Evolutionary conservation across 2,329 filamentous ascomycete species (phyloP).

Genomic region (Eutypella sp.): DNA sequence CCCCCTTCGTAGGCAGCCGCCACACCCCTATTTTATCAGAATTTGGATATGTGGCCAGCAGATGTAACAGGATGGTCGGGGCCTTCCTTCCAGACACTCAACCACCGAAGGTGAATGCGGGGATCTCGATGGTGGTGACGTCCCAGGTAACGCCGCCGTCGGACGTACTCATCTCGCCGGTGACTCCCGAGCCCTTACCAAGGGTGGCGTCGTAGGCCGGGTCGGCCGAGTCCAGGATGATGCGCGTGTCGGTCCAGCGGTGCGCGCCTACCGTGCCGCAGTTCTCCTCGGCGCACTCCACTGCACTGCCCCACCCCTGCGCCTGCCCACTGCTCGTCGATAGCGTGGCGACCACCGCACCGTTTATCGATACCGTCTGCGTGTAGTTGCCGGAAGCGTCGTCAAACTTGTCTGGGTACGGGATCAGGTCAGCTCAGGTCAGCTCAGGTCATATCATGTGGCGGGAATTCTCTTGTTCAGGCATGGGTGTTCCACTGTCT

Average conservation of each 20-base stretch:
- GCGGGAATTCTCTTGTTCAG: too few relatives aligned
- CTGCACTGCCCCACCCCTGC: constrained; percentile 15
- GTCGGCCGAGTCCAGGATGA: constrained; percentile 24
- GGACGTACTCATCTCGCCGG: constrained; percentile 32
- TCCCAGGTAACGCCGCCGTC: constrained; percentile 40
- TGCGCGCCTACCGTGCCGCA: constrained; percentile 37
- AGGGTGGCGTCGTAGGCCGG: constrained; percentile 34
- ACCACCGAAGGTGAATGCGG: constrained; percentile 21
- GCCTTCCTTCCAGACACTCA: too few relatives aligned
- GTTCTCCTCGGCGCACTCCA: constrained; percentile 31
- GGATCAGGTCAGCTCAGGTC: too few relatives aligned
- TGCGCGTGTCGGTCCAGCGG: constrained; percentile 34
- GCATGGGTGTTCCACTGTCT: too few relatives aligned
- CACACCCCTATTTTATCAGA: too few relatives aligned
- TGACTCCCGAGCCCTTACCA: constrained; percentile 32
- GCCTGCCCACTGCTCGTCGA: constrained; percentile 13
- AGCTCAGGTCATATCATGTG: too few relatives aligned
- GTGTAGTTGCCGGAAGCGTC: constrained; percentile 14
- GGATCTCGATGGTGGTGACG: constrained; percentile 33
- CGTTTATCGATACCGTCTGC: constrained; percentile 12
- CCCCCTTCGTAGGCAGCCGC: too few relatives aligned
- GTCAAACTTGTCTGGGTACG: constrained; percentile 15
- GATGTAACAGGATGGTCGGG: too few relatives aligned
- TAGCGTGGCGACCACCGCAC: constrained; percentile 10
- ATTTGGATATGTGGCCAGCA: too few relatives aligned